Base-by-base conservation (phyloP, 345 rosid species). In the Rubroshorea leprosula region DNA sequence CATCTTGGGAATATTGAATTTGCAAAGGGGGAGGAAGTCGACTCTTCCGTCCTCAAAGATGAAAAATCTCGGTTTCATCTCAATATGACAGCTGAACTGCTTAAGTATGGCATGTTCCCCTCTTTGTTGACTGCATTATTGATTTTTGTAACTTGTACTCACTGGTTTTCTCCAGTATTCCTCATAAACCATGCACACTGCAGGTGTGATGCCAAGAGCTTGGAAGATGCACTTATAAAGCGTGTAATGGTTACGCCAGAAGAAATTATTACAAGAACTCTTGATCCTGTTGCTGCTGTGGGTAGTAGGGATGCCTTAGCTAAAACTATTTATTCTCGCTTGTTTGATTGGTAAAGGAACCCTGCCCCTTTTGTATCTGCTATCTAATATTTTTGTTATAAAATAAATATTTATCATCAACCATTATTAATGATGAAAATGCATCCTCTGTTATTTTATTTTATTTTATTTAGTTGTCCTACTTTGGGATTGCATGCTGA, bases 191-290 rank as follows among this genome's bases (percentile, higher is more conserved):
- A 44, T 68, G 29, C 55, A 54, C 63, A 46, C 49, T 25, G 63
- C 58, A 93, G 99, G 73, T 93, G 99, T 55, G 76, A 93, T 80
- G 84, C 84, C 65, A 82, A 78, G 79, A 85, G 82, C 76, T 73
- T 93, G 79, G 99, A 93, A 81, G 86, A 82, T 79, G 97, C 99
- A 44, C 56, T 93, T 74, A 87, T 93, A 67, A 79, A 89, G 79
- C 99, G 99, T 79, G 99, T 89, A 24, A 93, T 93, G 97, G 97
- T 93, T 75, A 93, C 99, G 56, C 99, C 99, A 55, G 99, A 93
- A 74, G 99, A 93, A 84, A 68, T 93, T 72, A 93, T 93, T 64
- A 93, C 96, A 61, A 87, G 94, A 83, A 81, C 96, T 64, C 95
- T 93, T 51, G 99, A 93, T 76, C 92, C 96, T 62, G 74, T 64